Evolutionary conservation across 805 yeast genomes (phyloP).

Genomic region (Brettanomyces nanus): DNA sequence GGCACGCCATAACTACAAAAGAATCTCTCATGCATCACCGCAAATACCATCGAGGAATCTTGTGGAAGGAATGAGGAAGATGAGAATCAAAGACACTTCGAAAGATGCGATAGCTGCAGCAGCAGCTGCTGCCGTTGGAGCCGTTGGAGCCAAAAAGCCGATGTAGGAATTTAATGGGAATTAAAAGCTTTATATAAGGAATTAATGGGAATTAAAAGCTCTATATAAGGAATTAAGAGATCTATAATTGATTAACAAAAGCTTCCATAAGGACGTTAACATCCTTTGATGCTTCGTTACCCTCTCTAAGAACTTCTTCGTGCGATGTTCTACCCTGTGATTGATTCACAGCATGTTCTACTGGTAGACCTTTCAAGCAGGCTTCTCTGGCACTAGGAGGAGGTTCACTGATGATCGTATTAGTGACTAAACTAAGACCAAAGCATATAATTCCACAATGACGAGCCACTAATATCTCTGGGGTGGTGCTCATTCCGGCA

Average conservation of each 20-base stretch:
- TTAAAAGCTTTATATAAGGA: neutral
- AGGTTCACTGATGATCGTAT: conserved; percentile 62
- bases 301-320: conserved; percentile 83
- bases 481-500: conserved; percentile 97
- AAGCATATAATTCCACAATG: conserved; percentile 77
- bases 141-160: no score
- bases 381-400: conserved; percentile 61
- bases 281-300: conserved; percentile 72
- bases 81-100: neutral
- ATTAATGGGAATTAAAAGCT: neutral
- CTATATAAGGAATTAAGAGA: neutral
- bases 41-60: neutral
- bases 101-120: conserved; percentile 7
- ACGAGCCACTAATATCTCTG: conserved; percentile 89
- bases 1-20: neutral
- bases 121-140: conserved; percentile 5
- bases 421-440: conserved; percentile 82
- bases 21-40: neutral
- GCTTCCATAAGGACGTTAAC: conserved; percentile 63
- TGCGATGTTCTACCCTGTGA: conserved; percentile 81
- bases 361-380: conserved; percentile 8
- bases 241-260: conserved; percentile 30
- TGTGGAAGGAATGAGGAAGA: neutral
- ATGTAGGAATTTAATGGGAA: neutral
- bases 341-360: conserved; percentile 31